Evolutionary conservation across 2,329 filamentous ascomycete species (phyloP), one percentile per base, ranked within the genome.

Genomic region (Immersiporthe knoxdaviesiana): DNA sequence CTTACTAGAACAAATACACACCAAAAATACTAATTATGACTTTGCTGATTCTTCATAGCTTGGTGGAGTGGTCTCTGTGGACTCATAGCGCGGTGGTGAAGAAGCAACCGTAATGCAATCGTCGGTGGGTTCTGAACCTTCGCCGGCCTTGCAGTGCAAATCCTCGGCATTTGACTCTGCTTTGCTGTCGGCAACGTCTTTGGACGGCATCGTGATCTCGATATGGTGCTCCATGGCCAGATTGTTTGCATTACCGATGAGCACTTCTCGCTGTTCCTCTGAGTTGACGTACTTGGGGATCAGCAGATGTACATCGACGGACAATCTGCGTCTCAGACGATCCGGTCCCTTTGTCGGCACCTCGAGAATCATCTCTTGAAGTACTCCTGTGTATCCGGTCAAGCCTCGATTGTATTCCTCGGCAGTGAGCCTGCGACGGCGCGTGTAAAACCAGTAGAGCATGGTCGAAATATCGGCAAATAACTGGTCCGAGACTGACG

Each of bases 301-400:
- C 18, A 72, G 59, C 27, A 65, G 18, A 27, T 72, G 44, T 14
- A 70, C 63, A 44, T 74, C 73, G 7, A 72, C 63, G n/a, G 69
- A 74, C 8, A 74, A 50, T 44, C 72, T 73, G 18, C 73, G 68
- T 2, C 44, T 41, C n/a, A 74, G 65, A 0, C 73, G 71, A 63
- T 72, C 71, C 1, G 63, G 59, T 4, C 73, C 72, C 16, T 52
- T 66, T 0, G 18, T 52, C 2, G 73, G 65, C 16, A 73, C 54
- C 44, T 74, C 71, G 27, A 30, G 61, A n/a, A 73, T 59, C 47
- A 74, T 71, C 65, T 72, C 71, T n/a, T 71, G 54, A 1, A 73
- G 27, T 14, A 73, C 65, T 1, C 73, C 72, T 2, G 63, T 71
- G 54, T 74, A 72, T 27, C 69, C 72, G 3, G 71, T 72, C 44